These are phyloP conservation scores for Brasilioporus rufonigricans DNA, from an alignment of 768 basidiomycete species.

Conservation along the genomic window DNA sequence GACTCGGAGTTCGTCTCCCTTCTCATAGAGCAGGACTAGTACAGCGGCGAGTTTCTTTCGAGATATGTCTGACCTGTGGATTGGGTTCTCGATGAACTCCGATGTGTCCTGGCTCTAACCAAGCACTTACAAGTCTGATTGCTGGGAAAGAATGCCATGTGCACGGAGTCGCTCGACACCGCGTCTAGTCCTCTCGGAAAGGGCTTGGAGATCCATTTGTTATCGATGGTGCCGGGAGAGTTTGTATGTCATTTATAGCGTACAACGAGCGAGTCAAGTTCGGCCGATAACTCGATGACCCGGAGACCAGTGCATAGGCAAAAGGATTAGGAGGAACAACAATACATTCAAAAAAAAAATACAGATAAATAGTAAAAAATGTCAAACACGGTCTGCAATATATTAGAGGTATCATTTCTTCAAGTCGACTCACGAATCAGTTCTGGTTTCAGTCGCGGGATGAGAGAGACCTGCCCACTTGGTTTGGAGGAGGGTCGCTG, in stretches of 20 bases:
- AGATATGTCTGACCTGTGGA: slow-evolving; percentile 33
- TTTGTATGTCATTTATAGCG: no score
- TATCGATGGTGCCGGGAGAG: neutral
- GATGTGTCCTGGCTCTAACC: neutral
- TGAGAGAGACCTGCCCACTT: slow-evolving; percentile 16
- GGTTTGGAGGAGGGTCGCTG: slow-evolving; percentile 10
- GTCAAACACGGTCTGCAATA: no score
- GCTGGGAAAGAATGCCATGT: slow-evolving; percentile 26
- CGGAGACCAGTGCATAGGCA: no score
- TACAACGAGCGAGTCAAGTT: no score
- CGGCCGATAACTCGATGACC: no score
- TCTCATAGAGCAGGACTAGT: slow-evolving; percentile 75
- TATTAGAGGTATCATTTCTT: neutral
- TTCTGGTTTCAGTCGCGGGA: slow-evolving; percentile 24
- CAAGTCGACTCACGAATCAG: no score
- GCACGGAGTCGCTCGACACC: slow-evolving; percentile 42
- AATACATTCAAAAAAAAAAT: slow-evolving; percentile 19
- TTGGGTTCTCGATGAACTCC: neutral
- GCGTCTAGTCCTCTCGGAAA: slow-evolving; percentile 19
- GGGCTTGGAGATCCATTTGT: slow-evolving; percentile 10
- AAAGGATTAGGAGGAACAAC: neutral
- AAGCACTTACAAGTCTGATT: slow-evolving; percentile 52
- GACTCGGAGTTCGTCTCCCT: slow-evolving; percentile 64
- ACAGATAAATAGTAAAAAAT: slow-evolving; percentile 25
- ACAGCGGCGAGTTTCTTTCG: slow-evolving; percentile 65